Evolutionary conservation across 805 yeast species (phyloP).

Genomic region (Lachancea kluyveri): DNA sequence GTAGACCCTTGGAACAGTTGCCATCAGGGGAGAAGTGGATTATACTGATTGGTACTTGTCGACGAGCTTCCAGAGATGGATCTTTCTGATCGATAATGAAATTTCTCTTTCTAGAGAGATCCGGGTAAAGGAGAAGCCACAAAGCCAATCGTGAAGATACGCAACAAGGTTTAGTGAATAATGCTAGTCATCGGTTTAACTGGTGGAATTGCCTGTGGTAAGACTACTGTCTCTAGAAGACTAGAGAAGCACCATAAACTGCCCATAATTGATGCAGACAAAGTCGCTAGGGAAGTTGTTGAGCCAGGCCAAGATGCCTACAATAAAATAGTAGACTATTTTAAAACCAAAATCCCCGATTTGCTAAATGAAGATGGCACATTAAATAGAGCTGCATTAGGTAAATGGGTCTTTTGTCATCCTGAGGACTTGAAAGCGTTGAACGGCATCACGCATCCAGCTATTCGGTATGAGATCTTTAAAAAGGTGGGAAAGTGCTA

Average conservation of each 20-base stretch:
- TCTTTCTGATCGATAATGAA: too few relatives aligned
- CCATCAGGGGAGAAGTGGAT: too few relatives aligned
- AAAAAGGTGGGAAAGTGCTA: constrained; percentile 52
- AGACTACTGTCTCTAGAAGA: constrained; percentile 74
- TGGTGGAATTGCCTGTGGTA: constrained; percentile 97
- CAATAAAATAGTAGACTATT: constrained; percentile 53
- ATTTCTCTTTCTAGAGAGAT: too few relatives aligned
- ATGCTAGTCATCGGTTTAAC: constrained; percentile 95
- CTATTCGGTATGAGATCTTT: constrained; percentile 59
- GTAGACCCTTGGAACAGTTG: constrained; percentile 32
- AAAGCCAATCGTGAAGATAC: too few relatives aligned
- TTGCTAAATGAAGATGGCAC: constrained; percentile 37
- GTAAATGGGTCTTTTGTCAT: constrained; percentile 70
- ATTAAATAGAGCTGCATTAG: constrained; percentile 65
- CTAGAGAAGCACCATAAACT: constrained; percentile 46
- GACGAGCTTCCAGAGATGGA: too few relatives aligned
- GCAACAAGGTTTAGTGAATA: too few relatives aligned
- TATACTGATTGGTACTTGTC: too few relatives aligned
- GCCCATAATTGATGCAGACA: constrained; percentile 82
- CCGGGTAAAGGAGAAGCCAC: too few relatives aligned
- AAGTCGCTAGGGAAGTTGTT: constrained; percentile 80
- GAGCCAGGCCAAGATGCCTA: constrained; percentile 74
- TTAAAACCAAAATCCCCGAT: constrained; percentile 48
- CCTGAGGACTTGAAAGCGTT: constrained; percentile 49
- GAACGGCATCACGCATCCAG: constrained; percentile 83